These are phyloP conservation scores for Pseudopithomyces maydicus DNA, from an alignment of 2,329 filamentous ascomycete species.

Conservation along the genomic window DNA sequence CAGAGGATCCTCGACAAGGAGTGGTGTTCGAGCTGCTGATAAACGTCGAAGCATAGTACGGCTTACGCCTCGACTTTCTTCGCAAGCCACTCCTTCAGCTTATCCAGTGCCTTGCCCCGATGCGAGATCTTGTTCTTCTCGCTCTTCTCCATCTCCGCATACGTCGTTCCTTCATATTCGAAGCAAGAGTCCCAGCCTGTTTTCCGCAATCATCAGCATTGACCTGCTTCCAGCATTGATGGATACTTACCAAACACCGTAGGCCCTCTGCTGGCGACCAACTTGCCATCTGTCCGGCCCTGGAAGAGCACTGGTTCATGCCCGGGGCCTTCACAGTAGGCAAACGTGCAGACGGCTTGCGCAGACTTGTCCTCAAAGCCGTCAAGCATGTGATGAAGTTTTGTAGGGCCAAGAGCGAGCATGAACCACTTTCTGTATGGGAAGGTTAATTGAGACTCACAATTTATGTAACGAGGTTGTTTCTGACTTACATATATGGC, in stretches of 20 bases:
- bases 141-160: constrained; percentile 91
- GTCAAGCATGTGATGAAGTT: constrained; percentile 87
- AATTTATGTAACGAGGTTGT: background rate
- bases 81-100: constrained; percentile 81
- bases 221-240: background rate
- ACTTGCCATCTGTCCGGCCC: constrained; percentile 81
- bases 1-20: too few relatives aligned
- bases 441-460: constrained; percentile 2
- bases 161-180: constrained; percentile 85
- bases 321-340: constrained; percentile 84
- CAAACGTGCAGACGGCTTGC: constrained; percentile 95
- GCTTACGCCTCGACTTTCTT: constrained; percentile 40
- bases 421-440: constrained; percentile 87
- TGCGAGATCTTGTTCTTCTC: constrained; percentile 95
- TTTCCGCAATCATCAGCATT: constrained; percentile 10
- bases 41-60: background rate
- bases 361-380: constrained; percentile 90
- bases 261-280: constrained; percentile 83
- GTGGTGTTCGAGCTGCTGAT: background rate
- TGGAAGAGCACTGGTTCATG: constrained; percentile 88
- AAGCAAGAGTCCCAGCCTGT: constrained; percentile 96
- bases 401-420: constrained; percentile 76
- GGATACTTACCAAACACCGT: constrained; percentile 74
- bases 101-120: constrained; percentile 82
- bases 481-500: constrained; percentile 80